Conservation (phyloP, 169 alveolate genomes). For the Cryptosporidium xiaoi region DNA sequence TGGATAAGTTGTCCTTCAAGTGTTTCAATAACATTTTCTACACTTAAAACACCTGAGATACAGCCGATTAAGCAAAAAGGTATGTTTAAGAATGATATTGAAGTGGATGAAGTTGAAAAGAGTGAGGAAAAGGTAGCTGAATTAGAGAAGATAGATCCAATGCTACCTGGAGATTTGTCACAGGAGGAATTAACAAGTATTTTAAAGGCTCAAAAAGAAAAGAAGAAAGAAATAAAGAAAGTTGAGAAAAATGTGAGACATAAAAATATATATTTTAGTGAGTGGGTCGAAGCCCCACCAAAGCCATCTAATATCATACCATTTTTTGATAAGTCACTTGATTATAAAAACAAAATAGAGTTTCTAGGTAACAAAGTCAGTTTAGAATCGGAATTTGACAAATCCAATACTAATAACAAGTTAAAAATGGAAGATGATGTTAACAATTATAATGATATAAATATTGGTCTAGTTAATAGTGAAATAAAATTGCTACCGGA, state of each 20-base stretch:
- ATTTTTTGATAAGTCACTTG: constrained; percentile 41
- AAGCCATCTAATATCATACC: constrained; percentile 17
- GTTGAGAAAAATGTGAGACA: background rate
- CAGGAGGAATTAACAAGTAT: constrained; percentile 15
- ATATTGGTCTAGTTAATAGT: constrained; percentile 4
- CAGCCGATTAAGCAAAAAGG: constrained; percentile 51
- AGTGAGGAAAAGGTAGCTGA: background rate
- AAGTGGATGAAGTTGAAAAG: background rate
- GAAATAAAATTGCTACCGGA: constrained; percentile 24
- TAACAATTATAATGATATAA: background rate
- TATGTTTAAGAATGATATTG: background rate
- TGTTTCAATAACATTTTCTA: constrained; percentile 62
- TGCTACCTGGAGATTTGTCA: constrained; percentile 55
- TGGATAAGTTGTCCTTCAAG: constrained; percentile 75
- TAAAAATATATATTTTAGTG: constrained; percentile 12
- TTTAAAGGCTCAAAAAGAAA: constrained; percentile 25
- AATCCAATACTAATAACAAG: background rate
- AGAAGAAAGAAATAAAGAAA: background rate
- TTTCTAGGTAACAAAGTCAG: background rate
- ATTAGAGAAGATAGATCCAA: constrained; percentile 16
- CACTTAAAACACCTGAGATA: constrained; percentile 55
- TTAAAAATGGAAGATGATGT: background rate
- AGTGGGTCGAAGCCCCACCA: constrained; percentile 64
- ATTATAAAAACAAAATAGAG: background rate
- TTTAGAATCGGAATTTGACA: background rate